Base-by-base conservation (phyloP, 768 basidiomycete genomes). In the Tricholoma saponaceum region DNA sequence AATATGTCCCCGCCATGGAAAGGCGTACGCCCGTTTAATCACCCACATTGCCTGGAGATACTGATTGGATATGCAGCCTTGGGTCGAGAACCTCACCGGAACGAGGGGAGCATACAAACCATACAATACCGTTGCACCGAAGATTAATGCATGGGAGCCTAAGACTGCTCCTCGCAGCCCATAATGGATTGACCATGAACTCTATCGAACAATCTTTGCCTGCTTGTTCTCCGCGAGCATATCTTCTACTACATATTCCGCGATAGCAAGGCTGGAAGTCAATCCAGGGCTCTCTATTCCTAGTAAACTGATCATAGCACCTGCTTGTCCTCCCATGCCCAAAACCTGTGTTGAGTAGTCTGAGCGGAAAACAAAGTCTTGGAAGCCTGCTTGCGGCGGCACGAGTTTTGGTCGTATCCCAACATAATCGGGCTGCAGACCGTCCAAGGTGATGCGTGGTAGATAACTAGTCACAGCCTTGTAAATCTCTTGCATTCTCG, bases 261-360 rank as follows among this genome's bases (percentile, higher is more conserved):
- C 96, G 33, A 96, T 88, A 3, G 91, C 94, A 62, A 98, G 80
- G 64, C 83, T 83, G 9, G 89, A 83, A 4, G 96, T 98, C 67
- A 98, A 72, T 0, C 96, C 96, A 0, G 96, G 96, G 60, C 89
- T 92, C 68, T 97, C 94, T 60, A 98, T 94, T 0, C 95, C 94
- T 67, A 94, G 69, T 59, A 97, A 73, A 67, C 85, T 94, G 62
- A 98, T 79, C 85, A 98, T 87, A 1, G 78, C 74, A 51, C 74
- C 73, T 46, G 55, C 62, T 35, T 62, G 66, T 32, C 69, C 67
- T 49, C 60, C 68, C 52, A 56, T 51, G n/a, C 53, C 59, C 13
- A 66, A 64, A 30, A 62, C 63, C 18, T 61, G 67, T 60, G 66
- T 75, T 1, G 83, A 79, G 64, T 84, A 83, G 66, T 93, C 85